Conservation (phyloP, 2,329 filamentous ascomycete genomes). For the Coniochaeta sp. region DNA sequence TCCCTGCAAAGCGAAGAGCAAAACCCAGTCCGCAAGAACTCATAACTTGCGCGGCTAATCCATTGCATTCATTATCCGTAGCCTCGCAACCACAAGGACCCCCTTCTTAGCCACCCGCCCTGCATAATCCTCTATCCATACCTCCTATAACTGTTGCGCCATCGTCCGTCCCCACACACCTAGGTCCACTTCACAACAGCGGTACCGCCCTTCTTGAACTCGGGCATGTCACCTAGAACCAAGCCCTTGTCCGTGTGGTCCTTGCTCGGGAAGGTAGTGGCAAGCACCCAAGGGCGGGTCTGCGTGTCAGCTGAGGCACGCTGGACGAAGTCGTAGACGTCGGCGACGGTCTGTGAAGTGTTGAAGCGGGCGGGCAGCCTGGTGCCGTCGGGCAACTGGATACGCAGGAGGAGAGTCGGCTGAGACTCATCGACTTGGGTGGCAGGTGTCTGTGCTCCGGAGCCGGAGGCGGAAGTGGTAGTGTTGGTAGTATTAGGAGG, state of each 20-base stretch:
- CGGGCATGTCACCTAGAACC: constrained; percentile 51
- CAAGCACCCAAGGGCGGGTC: constrained; percentile 62
- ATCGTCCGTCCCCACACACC: too few relatives aligned
- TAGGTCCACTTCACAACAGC: constrained; percentile 56
- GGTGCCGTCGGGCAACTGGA: constrained; percentile 72
- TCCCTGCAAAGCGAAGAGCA: too few relatives aligned
- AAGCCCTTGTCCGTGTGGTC: constrained; percentile 63
- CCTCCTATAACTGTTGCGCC: too few relatives aligned
- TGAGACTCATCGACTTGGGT: constrained; percentile 54
- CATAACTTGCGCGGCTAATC: too few relatives aligned
- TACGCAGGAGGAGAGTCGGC: constrained; percentile 64
- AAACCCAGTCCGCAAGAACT: too few relatives aligned
- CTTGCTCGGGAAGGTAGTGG: constrained; percentile 78
- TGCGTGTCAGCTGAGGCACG: constrained; percentile 52
- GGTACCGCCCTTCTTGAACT: constrained; percentile 60
- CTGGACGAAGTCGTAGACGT: constrained; percentile 69
- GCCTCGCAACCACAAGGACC: too few relatives aligned
- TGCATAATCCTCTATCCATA: too few relatives aligned
- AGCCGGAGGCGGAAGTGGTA: constrained; percentile 21
- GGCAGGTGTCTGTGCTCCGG: constrained; percentile 23
- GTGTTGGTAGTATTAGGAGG: constrained; percentile 27
- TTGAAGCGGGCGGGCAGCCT: constrained; percentile 77
- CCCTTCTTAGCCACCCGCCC: too few relatives aligned
- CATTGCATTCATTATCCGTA: too few relatives aligned
- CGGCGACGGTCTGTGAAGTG: constrained; percentile 67